Conservation (phyloP, 1,139 yeast species). For the Geotrichum fermentans region DNA sequence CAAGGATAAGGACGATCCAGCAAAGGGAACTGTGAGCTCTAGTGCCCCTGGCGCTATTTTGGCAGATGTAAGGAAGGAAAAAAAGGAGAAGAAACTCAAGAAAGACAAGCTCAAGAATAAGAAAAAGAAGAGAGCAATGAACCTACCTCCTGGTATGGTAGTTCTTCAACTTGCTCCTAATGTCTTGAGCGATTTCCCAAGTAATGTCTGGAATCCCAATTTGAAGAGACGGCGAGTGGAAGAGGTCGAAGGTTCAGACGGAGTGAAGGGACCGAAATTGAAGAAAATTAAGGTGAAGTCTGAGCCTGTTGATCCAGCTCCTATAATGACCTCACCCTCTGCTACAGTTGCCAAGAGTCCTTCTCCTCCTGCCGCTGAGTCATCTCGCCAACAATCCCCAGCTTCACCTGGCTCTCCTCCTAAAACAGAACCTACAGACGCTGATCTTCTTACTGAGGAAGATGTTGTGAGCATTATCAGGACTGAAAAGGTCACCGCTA, state of each 20-base stretch:
- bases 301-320: slow-evolving; percentile 6
- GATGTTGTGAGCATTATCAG: slow-evolving; percentile 68
- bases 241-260: slow-evolving; percentile 25
- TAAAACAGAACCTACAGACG: slow-evolving; percentile 27
- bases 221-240: slow-evolving; percentile 44
- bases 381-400: slow-evolving; percentile 21
- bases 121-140: slow-evolving; percentile 26
- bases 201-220: slow-evolving; percentile 79
- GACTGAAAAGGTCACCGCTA: slow-evolving; percentile 59
- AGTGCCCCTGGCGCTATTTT: slow-evolving; percentile 6
- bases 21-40: slow-evolving; percentile 11
- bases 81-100: slow-evolving; percentile 23
- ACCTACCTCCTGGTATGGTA: slow-evolving; percentile 59
- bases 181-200: slow-evolving; percentile 63
- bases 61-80: slow-evolving; percentile 10
- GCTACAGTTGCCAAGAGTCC: slow-evolving; percentile 28
- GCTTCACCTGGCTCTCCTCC: slow-evolving; percentile 4
- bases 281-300: slow-evolving; percentile 18
- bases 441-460: slow-evolving; percentile 52
- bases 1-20: slow-evolving; percentile 19
- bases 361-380: slow-evolving; percentile 22
- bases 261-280: slow-evolving; percentile 16
- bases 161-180: slow-evolving; percentile 60
- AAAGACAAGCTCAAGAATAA: slow-evolving; percentile 32
- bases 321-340: slow-evolving; percentile 29